phyloP scores from a whole-genome alignment of 139 green algal species.

The Volvox africanus region DNA sequence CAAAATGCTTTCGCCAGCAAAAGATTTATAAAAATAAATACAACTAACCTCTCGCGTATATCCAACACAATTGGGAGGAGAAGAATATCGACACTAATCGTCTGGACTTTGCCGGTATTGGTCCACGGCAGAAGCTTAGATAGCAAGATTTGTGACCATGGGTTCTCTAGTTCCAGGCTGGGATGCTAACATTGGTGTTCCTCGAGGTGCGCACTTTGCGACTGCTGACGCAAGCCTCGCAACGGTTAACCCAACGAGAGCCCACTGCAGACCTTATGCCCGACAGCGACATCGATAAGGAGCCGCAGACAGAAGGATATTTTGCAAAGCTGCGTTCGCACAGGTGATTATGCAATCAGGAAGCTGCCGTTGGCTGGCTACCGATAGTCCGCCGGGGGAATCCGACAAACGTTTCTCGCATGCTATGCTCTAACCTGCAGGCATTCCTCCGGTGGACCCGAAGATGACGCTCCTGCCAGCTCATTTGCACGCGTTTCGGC shows the following conservation, averaged over 20 bases:
- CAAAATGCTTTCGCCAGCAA: too few relatives aligned
- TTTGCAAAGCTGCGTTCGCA: not conserved
- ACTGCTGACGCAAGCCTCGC: not conserved
- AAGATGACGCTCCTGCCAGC: not conserved
- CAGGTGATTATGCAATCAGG: not conserved
- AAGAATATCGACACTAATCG: too few relatives aligned
- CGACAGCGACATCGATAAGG: not conserved
- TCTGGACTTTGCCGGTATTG: not conserved
- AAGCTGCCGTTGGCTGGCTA: not conserved
- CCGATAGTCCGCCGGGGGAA: too few relatives aligned
- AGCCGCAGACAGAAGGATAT: conserved; percentile 5
- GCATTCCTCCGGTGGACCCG: not conserved
- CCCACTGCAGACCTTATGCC: not conserved
- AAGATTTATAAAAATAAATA: too few relatives aligned
- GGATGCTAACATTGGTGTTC: conserved; percentile 10
- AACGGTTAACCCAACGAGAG: not conserved
- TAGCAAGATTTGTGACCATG: not conserved
- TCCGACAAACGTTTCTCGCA: too few relatives aligned
- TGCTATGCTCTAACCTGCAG: not conserved
- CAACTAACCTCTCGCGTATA: too few relatives aligned
- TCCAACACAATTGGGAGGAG: too few relatives aligned
- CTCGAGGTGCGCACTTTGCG: conserved; percentile 6
- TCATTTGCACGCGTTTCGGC: not conserved
- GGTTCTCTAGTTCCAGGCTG: conserved; percentile 18
- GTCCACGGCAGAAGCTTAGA: conserved; percentile 15